Base-by-base conservation (phyloP, 768 basidiomycete genomes). In the Russula emetica region DNA sequence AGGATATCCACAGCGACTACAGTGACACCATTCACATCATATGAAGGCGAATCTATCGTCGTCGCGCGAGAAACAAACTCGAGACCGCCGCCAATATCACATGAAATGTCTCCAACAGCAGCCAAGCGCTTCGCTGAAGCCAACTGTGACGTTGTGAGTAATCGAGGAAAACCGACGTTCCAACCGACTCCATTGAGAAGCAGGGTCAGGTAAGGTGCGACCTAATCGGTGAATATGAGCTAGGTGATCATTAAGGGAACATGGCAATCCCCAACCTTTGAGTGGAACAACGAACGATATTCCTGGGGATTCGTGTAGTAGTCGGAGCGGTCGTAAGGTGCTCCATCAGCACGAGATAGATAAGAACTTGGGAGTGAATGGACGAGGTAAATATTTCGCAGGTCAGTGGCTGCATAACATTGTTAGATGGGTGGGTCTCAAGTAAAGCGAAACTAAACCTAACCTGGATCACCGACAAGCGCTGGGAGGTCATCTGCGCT, bases 1-100 rank as follows among this genome's bases (percentile, higher is more conserved):
- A 97, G 82, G 69, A 96, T 97, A 71, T 98, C 94, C 56, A 95
- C 88, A 0, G 90, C 83, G 84, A 94, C 94, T 69, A 96, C 85
- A 60, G 88, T 85, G 44, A 84, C 81, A n/a, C 77, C 75, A 0
- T 84, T 84, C 14, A 85, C 78, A 58, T 82, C 81, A 74, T 85
- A 91, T 72, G 85, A 86, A 0, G 94, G 94, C 5, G 82, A 76
- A 11, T 85, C 85, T 58, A 95, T 83, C 0, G 94, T 95, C 0
- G 92, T 88, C 8, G 87, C 74, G n/a, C 77, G 79, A 9, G 84
- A 80, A 54, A 94, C 77, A 73, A 96, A 95, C 74, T 95, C 85
- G 28, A 97, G 81, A 18, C 90, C 92, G 42, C 94, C 94, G 85
- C 84, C 82, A n/a, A 92, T 78, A 71, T 97, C 94, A 71, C 94